Conservation (phyloP, 768 basidiomycete genomes). For the Mycena sanguinolenta region DNA sequence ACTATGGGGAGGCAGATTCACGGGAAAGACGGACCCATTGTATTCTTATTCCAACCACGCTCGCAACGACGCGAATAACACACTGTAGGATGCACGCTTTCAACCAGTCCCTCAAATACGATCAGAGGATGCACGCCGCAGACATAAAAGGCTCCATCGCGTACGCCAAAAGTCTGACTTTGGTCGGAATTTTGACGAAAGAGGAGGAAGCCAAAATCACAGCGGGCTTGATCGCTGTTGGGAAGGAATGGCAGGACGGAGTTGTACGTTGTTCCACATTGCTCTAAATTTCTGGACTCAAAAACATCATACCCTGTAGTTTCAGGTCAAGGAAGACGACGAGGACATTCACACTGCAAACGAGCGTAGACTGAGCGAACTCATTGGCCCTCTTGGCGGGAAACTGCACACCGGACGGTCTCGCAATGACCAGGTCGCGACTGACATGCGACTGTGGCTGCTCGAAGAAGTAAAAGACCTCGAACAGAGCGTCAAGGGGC, state of each 20-base stretch:
- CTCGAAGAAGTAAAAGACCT: conserved; percentile 81
- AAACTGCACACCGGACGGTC: conserved; percentile 98
- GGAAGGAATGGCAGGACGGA: conserved; percentile 87
- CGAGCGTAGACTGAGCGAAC: conserved; percentile 92
- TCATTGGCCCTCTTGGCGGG: conserved; percentile 93
- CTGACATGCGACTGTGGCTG: conserved; percentile 98
- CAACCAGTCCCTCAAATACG: conserved; percentile 96
- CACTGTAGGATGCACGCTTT: conserved; percentile 91
- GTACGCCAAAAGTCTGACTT: conserved; percentile 89
- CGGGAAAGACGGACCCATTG: conserved; percentile 91
- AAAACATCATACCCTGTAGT: conserved; percentile 58
- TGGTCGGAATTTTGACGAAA: conserved; percentile 83
- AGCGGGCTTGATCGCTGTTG: conserved; percentile 80
- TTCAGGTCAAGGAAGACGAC: conserved; percentile 84
- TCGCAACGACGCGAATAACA: conserved; percentile 37
- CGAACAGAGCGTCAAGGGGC: conserved; percentile 75
- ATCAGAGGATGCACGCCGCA: conserved; percentile 92
- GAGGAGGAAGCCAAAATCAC: conserved; percentile 83
- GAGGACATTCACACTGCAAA: conserved; percentile 99
- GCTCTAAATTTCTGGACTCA: conserved; percentile 13
- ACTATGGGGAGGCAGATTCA: conserved; percentile 91
- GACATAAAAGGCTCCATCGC: conserved; percentile 97
- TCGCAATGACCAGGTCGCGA: conserved; percentile 98
- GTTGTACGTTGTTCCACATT: conserved; percentile 60
- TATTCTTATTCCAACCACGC: conserved; percentile 49